These are phyloP conservation scores for Auxenochlorella pyrenoidosa DNA, from an alignment of 139 green algal genomes.

Conservation along the genomic window DNA sequence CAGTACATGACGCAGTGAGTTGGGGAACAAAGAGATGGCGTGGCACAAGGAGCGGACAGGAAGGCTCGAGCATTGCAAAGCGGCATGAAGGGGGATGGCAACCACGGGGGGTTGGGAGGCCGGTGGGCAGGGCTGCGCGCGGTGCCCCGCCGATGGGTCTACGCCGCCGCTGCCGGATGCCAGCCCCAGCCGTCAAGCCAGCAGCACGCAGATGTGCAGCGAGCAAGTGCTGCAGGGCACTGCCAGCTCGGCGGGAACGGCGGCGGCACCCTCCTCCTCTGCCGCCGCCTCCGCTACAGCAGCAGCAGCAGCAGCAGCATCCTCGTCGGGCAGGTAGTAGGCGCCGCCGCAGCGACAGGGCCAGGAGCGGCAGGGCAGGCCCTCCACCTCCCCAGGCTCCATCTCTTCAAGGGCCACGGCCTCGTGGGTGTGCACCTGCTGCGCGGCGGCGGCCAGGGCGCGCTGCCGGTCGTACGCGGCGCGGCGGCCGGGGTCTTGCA, in stretches of 20 bases:
- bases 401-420: conserved; percentile 15
- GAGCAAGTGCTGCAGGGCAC: conserved; percentile 50
- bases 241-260: neutral
- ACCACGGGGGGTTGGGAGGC: too few species aligned
- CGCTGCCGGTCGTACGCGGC: conserved; percentile 40
- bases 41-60: too few species aligned
- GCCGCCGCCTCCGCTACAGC: neutral
- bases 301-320: neutral
- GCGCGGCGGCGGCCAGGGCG: neutral
- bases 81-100: too few species aligned
- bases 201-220: conserved; percentile 39
- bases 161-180: too few species aligned
- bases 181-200: too few species aligned
- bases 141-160: too few species aligned
- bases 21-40: too few species aligned
- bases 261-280: neutral
- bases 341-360: conserved; percentile 51
- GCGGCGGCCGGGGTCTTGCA: neutral
- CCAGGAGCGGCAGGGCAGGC: conserved; percentile 27
- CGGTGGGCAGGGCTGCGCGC: too few species aligned
- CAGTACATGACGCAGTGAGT: too few species aligned
- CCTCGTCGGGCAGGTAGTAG: neutral
- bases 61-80: too few species aligned
- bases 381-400: conserved; percentile 2
- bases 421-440: conserved; percentile 31